Conservation (phyloP, 2,329 filamentous ascomycete genomes). For the Dendryphion nanum region DNA sequence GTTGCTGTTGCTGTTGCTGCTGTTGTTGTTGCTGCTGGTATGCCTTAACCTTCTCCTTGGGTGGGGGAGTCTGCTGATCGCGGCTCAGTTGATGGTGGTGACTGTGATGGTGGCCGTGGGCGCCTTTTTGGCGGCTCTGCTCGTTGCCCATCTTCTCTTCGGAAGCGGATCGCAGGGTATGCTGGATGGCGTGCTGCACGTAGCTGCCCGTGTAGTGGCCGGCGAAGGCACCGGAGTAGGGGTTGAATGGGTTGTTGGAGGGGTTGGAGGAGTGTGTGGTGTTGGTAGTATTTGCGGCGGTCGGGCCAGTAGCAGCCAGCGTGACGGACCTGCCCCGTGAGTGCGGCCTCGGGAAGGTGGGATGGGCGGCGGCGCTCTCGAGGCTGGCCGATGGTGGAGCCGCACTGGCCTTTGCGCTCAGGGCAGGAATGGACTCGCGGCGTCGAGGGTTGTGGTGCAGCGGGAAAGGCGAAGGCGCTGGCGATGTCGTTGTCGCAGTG, state of each 20-base stretch:
- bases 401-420: conserved; percentile 37
- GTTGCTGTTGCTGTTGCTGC: too few species aligned
- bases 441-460: conserved; percentile 37
- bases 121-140: conserved; percentile 36
- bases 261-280: too few species aligned
- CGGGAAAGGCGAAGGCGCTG: too few species aligned
- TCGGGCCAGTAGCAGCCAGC: conserved; percentile 16
- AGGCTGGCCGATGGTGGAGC: conserved; percentile 39
- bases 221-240: conserved; percentile 20
- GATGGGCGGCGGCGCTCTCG: conserved; percentile 34
- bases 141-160: conserved; percentile 42
- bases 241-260: conserved; percentile 1
- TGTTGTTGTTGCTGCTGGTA: too few species aligned
- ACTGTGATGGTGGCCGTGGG: too few species aligned
- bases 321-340: conserved; percentile 31
- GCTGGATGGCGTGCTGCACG: conserved; percentile 24
- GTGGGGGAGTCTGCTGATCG: conserved; percentile 5
- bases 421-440: conserved; percentile 41
- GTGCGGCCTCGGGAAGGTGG: conserved; percentile 17
- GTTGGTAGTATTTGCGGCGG: conserved; percentile 14
- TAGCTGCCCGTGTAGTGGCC: conserved; percentile 6
- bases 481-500: too few species aligned
- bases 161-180: conserved; percentile 16
- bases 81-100: conserved; percentile 3
- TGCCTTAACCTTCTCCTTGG: conserved; percentile 3